A percentile compares a stretch with the other conserved stretches of the same genome.
phyloP scores from a whole-genome alignment of 1,139 yeast species.

The Torulaspora globosa region DNA sequence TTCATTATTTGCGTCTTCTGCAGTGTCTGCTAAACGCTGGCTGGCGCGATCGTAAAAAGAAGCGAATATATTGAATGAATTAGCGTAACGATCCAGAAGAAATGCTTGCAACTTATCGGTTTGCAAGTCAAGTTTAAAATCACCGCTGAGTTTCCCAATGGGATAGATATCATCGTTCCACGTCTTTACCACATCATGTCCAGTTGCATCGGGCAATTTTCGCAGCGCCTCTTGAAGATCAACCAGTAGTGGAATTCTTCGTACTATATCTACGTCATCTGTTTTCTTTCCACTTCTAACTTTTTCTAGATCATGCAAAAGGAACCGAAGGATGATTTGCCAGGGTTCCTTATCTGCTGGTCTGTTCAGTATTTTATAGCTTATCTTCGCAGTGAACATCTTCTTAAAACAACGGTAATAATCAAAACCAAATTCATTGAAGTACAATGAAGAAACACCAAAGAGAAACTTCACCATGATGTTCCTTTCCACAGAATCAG shows the following conservation, averaged over 20 bases:
- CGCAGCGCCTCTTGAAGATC: slow-evolving; percentile 12
- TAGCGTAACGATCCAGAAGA: slow-evolving; percentile 16
- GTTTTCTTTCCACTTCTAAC: slow-evolving; percentile 7
- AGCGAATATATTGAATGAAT: slow-evolving; percentile 25
- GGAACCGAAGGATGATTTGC: slow-evolving; percentile 27
- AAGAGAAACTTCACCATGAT: slow-evolving; percentile 25
- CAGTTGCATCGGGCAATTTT: slow-evolving; percentile 7
- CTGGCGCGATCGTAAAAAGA: slow-evolving; percentile 30
- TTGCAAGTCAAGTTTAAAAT: slow-evolving; percentile 18
- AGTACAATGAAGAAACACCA: slow-evolving; percentile 29
- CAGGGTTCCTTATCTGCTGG: slow-evolving; percentile 27
- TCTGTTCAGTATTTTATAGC: slow-evolving; percentile 27
- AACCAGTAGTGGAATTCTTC: slow-evolving; percentile 9
- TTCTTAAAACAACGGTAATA: slow-evolving; percentile 32
- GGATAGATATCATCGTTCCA: slow-evolving; percentile 24
- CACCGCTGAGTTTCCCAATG: slow-evolving; percentile 14
- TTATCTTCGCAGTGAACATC: slow-evolving; percentile 32
- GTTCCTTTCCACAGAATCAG: slow-evolving; percentile 15
- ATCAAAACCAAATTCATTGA: slow-evolving; percentile 32
- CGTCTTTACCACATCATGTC: slow-evolving; percentile 15
- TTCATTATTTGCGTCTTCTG: slow-evolving; percentile 13
- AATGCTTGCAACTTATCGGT: slow-evolving; percentile 15
- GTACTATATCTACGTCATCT: slow-evolving; percentile 11
- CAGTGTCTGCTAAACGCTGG: slow-evolving; percentile 20
- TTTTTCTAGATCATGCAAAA: slow-evolving; percentile 22